Conservation (phyloP, 768 basidiomycete species). For the Lyophyllum shimeji region DNA sequence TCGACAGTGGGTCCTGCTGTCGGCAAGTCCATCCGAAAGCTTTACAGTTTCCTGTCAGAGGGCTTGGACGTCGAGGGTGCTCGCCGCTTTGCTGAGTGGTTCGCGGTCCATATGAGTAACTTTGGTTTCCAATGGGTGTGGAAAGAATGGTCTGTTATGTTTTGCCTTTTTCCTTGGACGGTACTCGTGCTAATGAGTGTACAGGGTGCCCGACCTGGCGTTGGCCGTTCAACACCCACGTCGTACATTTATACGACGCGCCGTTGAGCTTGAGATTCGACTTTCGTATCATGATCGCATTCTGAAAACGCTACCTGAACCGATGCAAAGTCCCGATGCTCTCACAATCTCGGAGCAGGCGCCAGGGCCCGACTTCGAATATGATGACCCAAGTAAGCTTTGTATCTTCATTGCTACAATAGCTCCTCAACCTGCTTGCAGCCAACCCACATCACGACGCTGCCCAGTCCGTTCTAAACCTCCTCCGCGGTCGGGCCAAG, state of each 20-base stretch:
- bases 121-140: slow-evolving; percentile 99
- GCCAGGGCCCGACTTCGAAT: slow-evolving; percentile 80
- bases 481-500: slow-evolving; percentile 80
- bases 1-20: slow-evolving; percentile 93
- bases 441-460: slow-evolving; percentile 80
- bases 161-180: background rate
- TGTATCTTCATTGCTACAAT: background rate
- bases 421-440: slow-evolving; percentile 25
- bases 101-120: slow-evolving; percentile 94
- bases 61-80: slow-evolving; percentile 86
- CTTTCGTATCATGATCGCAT: slow-evolving; percentile 94
- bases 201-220: slow-evolving; percentile 83
- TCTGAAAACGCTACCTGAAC: slow-evolving; percentile 80
- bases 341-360: slow-evolving; percentile 66
- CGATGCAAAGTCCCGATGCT: slow-evolving; percentile 68
- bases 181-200: background rate
- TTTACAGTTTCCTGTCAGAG: slow-evolving; percentile 78
- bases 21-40: slow-evolving; percentile 89
- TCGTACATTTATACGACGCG: slow-evolving; percentile 82
- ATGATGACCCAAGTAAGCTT: slow-evolving; percentile 71
- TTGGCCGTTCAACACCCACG: slow-evolving; percentile 80
- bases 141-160: slow-evolving; percentile 89
- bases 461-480: slow-evolving; percentile 72
- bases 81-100: slow-evolving; percentile 91
- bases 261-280: slow-evolving; percentile 87